Evolutionary conservation across 345 rosid genomes (phyloP).

Genomic region (Sapria himalayana): DNA sequence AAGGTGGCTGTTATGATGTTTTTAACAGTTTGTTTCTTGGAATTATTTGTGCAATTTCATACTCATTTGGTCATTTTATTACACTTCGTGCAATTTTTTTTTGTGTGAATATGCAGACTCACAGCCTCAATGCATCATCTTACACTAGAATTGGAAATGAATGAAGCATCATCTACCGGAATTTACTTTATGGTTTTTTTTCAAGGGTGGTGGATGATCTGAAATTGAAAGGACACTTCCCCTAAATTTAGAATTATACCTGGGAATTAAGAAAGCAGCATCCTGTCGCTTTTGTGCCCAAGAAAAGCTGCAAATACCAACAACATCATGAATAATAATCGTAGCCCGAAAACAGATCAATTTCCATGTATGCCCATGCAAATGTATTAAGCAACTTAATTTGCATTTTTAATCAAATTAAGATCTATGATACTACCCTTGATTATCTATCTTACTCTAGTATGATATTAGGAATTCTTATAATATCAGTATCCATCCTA

Average conservation of each 20-base stretch:
- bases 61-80: too few relatives aligned
- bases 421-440: too few relatives aligned
- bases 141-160: background rate
- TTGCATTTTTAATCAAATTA: too few relatives aligned
- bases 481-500: too few relatives aligned
- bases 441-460: too few relatives aligned
- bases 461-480: too few relatives aligned
- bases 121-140: background rate
- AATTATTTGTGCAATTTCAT: too few relatives aligned
- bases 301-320: conserved; percentile 20
- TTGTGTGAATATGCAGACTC: background rate
- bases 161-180: background rate
- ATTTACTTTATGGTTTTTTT: background rate
- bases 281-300: conserved; percentile 27
- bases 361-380: too few relatives aligned
- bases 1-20: too few relatives aligned
- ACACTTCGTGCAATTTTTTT: background rate
- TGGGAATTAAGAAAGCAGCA: conserved; percentile 20
- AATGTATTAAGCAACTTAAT: too few relatives aligned
- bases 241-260: conserved; percentile 10
- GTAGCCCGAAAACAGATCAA: too few relatives aligned
- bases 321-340: background rate
- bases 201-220: background rate
- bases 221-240: background rate
- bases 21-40: too few relatives aligned